A percentile compares a stretch with the other conserved stretches of the same genome.
These are phyloP conservation scores for Didymella glomerata DNA, from an alignment of 2,329 filamentous ascomycete species.

Conservation along the genomic window DNA sequence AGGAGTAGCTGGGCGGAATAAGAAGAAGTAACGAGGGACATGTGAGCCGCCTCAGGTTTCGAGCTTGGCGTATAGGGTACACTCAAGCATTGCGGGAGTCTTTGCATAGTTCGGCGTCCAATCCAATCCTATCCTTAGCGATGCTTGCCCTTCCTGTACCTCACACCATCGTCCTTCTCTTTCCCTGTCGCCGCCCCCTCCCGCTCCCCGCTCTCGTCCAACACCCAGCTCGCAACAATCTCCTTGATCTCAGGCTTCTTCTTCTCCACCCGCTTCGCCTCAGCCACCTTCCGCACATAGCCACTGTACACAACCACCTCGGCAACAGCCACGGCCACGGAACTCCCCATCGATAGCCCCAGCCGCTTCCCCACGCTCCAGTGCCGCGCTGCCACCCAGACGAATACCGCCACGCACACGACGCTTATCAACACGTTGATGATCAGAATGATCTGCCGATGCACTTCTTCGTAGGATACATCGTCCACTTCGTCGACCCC, in stretches of 20 bases:
- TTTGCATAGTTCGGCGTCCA: slow-evolving; percentile 24
- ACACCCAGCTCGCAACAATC: slow-evolving; percentile 75
- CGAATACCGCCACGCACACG: slow-evolving; percentile 76
- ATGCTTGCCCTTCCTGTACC: slow-evolving; percentile 57
- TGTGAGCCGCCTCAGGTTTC: too few species aligned
- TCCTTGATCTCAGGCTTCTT: slow-evolving; percentile 71
- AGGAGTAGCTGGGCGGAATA: slow-evolving; percentile 50
- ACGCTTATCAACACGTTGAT: slow-evolving; percentile 91
- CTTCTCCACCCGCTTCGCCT: slow-evolving; percentile 71
- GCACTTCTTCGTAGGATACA: slow-evolving; percentile 74
- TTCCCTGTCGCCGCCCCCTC: slow-evolving; percentile 39
- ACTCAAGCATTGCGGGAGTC: slow-evolving; percentile 39
- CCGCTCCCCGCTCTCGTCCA: slow-evolving; percentile 42
- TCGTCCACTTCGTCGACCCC: slow-evolving; percentile 62
- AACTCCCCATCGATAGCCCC: slow-evolving; percentile 75
- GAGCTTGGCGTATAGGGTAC: slow-evolving; percentile 15
- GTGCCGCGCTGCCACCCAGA: slow-evolving; percentile 80
- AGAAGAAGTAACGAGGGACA: slow-evolving; percentile 41
- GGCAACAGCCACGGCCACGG: slow-evolving; percentile 73
- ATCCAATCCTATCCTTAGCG: slow-evolving; percentile 40
- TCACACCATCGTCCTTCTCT: slow-evolving; percentile 46
- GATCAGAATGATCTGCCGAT: slow-evolving; percentile 83
- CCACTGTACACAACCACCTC: slow-evolving; percentile 81
- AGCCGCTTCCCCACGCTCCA: slow-evolving; percentile 76
- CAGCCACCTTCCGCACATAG: slow-evolving; percentile 74